Evolutionary conservation across 2,329 filamentous ascomycete genomes (phyloP).

Genomic region (Trichoderma sp.): DNA sequence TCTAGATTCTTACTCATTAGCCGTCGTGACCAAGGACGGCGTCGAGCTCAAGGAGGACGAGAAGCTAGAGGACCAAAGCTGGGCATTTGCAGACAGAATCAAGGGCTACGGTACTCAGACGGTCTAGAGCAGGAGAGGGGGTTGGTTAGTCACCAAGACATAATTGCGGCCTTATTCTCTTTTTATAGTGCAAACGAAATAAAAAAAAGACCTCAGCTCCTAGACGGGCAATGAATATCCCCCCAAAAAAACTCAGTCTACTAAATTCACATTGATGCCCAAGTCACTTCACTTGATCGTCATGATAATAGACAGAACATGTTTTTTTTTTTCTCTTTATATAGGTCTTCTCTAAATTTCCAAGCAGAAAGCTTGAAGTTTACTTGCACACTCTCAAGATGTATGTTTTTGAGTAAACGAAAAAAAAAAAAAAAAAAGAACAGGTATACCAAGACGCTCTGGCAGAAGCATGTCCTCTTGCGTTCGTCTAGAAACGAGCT

Average conservation of each 20-base stretch:
- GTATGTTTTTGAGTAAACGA: background rate
- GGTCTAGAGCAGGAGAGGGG: constrained; percentile 41
- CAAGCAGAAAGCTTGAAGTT: background rate
- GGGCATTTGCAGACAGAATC: constrained; percentile 95
- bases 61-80: constrained; percentile 92
- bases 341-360: background rate
- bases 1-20: constrained; percentile 86
- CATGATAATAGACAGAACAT: background rate
- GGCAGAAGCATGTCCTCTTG: background rate
- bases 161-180: background rate
- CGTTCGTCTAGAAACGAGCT: background rate
- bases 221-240: background rate
- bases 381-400: constrained; percentile 5
- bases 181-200: background rate
- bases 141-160: background rate
- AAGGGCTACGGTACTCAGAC: constrained; percentile 90
- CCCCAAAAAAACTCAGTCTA: background rate
- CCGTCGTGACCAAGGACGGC: constrained; percentile 83
- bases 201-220: background rate
- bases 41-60: constrained; percentile 80
- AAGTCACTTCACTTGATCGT: background rate
- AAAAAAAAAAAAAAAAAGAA: background rate
- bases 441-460: constrained; percentile 12
- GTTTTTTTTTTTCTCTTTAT: background rate
- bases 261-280: background rate